Conservation (phyloP, 176 grass and related monocot species). For the Avena sativa region DNA sequence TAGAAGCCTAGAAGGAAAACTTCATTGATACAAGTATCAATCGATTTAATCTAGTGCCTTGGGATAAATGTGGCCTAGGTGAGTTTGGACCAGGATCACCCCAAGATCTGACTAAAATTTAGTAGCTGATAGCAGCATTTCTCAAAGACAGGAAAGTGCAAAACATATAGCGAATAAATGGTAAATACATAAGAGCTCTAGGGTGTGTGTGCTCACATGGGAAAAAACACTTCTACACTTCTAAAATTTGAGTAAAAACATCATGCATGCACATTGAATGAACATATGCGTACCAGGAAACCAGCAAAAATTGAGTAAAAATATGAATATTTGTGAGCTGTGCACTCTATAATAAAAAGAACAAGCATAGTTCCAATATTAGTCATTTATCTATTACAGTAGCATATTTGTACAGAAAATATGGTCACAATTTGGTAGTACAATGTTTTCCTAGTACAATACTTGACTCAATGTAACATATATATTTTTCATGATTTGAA, state of each 20-base stretch:
- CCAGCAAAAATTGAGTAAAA: background rate
- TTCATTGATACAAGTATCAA: conserved; percentile 15
- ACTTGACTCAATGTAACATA: conserved; percentile 9
- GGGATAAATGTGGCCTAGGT: background rate
- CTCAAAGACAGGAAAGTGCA: background rate
- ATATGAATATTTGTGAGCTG: background rate
- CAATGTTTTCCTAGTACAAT: background rate
- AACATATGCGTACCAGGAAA: background rate
- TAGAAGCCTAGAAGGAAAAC: conserved; percentile 25
- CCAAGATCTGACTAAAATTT: conserved; percentile 3
- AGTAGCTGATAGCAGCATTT: conserved; percentile 2
- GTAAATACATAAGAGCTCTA: background rate
- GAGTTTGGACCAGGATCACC: background rate
- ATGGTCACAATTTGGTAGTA: background rate
- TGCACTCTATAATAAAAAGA: conserved; percentile 8
- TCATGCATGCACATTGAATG: background rate
- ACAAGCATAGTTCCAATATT: background rate
- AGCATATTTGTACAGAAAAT: background rate
- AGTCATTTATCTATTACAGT: conserved; percentile 3
- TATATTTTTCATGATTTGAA: background rate
- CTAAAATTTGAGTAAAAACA: background rate
- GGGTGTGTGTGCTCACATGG: background rate
- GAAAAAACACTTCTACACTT: background rate
- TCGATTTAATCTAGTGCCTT: background rate
- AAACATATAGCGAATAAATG: conserved; percentile 4